Conservation (phyloP, 179 eudicot species). For the Amaranthus tricolor region DNA sequence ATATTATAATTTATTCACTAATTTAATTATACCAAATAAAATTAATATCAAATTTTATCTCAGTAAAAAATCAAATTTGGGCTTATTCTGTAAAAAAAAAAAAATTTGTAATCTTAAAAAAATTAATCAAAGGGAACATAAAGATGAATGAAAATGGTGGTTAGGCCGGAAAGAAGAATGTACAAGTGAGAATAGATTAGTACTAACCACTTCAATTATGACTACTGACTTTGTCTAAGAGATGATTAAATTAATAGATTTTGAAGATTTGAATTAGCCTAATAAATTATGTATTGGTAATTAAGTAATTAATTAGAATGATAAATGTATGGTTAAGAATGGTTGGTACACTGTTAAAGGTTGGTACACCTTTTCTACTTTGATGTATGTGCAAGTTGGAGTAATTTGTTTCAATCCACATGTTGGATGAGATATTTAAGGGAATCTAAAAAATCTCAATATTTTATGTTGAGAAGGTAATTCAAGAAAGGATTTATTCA, state of each 20-base stretch:
- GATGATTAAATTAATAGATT: background rate
- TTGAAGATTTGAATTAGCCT: conserved; percentile 3
- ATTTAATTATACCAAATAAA: no score
- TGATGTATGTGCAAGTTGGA: conserved; percentile 6
- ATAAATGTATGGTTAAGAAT: conserved; percentile 18
- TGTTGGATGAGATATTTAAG: conserved; percentile 8
- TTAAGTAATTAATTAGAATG: background rate
- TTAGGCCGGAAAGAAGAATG: background rate
- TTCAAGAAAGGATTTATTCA: no score
- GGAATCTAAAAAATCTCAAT: background rate
- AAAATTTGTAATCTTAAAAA: no score
- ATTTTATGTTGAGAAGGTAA: background rate
- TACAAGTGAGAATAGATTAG: background rate
- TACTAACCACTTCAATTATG: conserved; percentile 2
- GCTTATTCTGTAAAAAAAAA: no score
- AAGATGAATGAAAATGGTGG: background rate
- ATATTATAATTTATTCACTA: no score
- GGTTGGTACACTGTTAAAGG: conserved; percentile 1
- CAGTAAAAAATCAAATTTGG: background rate
- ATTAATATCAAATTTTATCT: no score
- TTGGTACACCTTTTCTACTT: conserved; percentile 13
- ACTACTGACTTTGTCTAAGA: background rate
- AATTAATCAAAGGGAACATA: background rate
- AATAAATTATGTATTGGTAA: background rate
- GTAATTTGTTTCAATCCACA: conserved; percentile 21